Base-by-base conservation (phyloP, 2,329 filamentous ascomycete species). In the Fusarium bactridioides region DNA sequence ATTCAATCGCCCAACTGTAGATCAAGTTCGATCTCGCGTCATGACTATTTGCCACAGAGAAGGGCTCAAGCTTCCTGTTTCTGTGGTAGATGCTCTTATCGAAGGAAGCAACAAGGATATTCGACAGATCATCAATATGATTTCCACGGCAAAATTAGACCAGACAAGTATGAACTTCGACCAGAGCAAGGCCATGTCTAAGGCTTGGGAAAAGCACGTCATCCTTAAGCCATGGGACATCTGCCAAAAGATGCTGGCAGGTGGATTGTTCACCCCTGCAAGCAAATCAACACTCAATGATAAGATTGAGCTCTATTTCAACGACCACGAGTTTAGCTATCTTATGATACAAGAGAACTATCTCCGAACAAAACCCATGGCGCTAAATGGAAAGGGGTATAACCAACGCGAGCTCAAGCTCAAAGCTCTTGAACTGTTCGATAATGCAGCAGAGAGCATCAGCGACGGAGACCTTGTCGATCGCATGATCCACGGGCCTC, bases 331-430 rank as follows among this genome's bases (percentile, higher is more conserved):
- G 77, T 97, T 98, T 83, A 98, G 94, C 78, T 96, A 92, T 78
- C 86, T 99, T 59, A 98, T 99, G 96, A 91, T 99, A 51, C 96
- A 99, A 80, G 97, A 99, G 81, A 99, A 99, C 79, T 99, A 99
- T 76, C 87, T 99, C 18, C 92, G 90, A 70, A 94, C 94, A 4
- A 93, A 91, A 68, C 96, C 96, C 7, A 87, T 91, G 68, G 86
- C 82, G 9, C 84, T 93, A 7, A 88, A 85, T 68, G 86, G 85
- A 56, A 83, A 84, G 51, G 82, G 84, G 25, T 92, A 91, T 79
- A 80, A 64, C 9, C 89, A 88, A 64, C 90, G 89, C 71, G 92
- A 95, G 80, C 88, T 91, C 70, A 92, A 89, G 33, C 84, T 98
- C 60, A 97, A 97, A 80, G 84, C 90, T n/a, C 87, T 99, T 12